Evolutionary conservation across 257 asterid genomes (phyloP), one percentile per base, ranked within the genome.

Genomic region (Fraxinus cuspidata): DNA sequence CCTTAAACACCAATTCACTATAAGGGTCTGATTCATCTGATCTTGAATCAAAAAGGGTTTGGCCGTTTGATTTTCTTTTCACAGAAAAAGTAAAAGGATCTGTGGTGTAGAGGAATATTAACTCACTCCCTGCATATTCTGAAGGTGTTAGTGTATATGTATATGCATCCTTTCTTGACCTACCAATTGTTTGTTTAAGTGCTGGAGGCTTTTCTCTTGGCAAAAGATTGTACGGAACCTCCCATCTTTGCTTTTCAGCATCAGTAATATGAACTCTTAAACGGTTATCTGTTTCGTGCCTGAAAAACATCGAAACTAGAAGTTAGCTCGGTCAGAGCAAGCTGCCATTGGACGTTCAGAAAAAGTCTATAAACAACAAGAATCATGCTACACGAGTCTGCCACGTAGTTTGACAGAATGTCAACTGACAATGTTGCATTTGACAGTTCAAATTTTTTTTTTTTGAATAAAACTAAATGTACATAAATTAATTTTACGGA

Each of bases 211-310:
- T 73, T 25, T 89, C 93, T 77, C 99, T 84, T 0, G 97, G 97
- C n/a, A 95, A 53, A 7, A 95, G 88, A 70, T 90, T 85, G 86
- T 95, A 95, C 7, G 98, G 97, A 16, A 95, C 94, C 80, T 95
- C 99, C 99, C 99, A 95, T 78, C 99, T 87, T 65, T 87, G 89
- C 68, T 90, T 89, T 1, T 84, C 80, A 11, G 97, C 99, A 70
- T 93, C 98, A 3, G 97, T 92, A 11, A 95, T 93, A 74, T 86
- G 97, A 87, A 95, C 90, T 81, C 99, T 89, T 82, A 95, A 77
- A 1, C 97, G 92, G 80, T 70, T 78, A 2, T 87, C 91, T 23
- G 97, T 85, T 87, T 95, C 99, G 68, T 93, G 97, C 89, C 97
- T 95, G 83, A 7, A 64, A 60, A 35, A 70, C 44, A 74, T 1